Evolutionary conservation across 148 eudicot genomes (phyloP), one percentile per base, ranked within the genome.

Genomic region (Rhododendron ferrugineum): DNA sequence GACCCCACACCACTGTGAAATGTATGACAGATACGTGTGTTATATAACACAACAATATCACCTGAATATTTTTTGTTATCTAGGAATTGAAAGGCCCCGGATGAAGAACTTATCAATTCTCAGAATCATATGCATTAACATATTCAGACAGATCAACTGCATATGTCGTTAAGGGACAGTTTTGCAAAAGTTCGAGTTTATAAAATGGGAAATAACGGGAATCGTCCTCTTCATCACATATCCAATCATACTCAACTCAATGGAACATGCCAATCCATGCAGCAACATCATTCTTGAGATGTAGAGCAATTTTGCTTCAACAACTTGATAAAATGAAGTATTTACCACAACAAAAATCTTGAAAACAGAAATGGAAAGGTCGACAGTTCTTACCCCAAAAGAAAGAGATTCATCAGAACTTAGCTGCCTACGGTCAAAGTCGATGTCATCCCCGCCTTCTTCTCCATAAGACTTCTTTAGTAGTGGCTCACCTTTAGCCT

Each of bases 401-500:
- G 91, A 82, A 32, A 88, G 87, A 64, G 96, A 91, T 88, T 95
- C 99, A 89, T 96, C 99, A 76, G 99, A 94, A 85, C 96, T 94
- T 37, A 96, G 95, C 85, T 94, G 99, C 74, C 98, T 89, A 6
- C 98, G 93, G 78, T 96, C 99, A 91, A 86, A 96, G 89, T 96
- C 99, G 56, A 95, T 95, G 83, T 94, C 98, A 88, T 94, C 98
- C 52, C 98, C 98, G 18, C 98, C 98, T 87, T 94, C 95, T 92
- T 96, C 98, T 23, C 91, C 98, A 86, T 96, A 88, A 4, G 89
- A 95, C 91, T 94, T 96, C 89, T 96, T 94, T 81, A 96, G 82
- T 73, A 96, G 85, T 3, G 98, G 98, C 87, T 96, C 98, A 72
- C 98, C 98, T 85, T 91, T 96, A 23, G 90, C 91, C 89, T 91